Evolutionary conservation across 2,329 filamentous ascomycete genomes (phyloP), one percentile per base, ranked within the genome.

Genomic region (Kalmusia sp.): DNA sequence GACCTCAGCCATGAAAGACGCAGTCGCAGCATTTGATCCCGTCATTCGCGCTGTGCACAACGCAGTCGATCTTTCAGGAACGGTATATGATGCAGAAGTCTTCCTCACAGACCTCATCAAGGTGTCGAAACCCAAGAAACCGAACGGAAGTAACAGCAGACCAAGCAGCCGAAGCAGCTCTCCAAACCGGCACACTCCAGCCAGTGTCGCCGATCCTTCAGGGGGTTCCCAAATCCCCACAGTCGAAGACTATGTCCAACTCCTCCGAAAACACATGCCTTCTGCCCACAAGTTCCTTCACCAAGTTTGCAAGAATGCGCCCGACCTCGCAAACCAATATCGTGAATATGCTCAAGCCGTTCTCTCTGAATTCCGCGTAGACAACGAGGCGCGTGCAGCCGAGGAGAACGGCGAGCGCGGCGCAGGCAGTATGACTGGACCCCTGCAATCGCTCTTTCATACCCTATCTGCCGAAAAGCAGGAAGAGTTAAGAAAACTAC

Each of bases 31-130:
- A 2, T 91, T 90, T 60, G 90, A 92, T 47, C 89, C 89, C 0
- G 85, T 92, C 54, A 91, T 95, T 51, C 82, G 90, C 19, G 77
- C 81, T 3, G 78, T 93, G 6, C 91, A 93, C 68, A 83, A 89
- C 49, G 83, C 84, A 2, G 82, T 92, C 21, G 88, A 93, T 64
- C 79, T 93, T 5, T 85, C 84, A 28, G 86, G 86, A 33, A 89
- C 90, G 17, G 72, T 93, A 6, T 81, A 82, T 31, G 86, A 90
- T 30, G 77, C 84, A 1, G 86, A 93, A 67, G 78, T 76, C 8
- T 92, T 95, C 64, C 69, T 93, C 19, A 82, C 84, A 5, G 90
- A 92, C 58, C 82, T 93, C 52, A 84, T 95, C 69, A 84, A 85
- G 56, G 80, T 66, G 3, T 73, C 76, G 8, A 78, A 80, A 37